Evolutionary conservation across 345 rosid species (phyloP).

Genomic region (Aethionema arabicum): DNA sequence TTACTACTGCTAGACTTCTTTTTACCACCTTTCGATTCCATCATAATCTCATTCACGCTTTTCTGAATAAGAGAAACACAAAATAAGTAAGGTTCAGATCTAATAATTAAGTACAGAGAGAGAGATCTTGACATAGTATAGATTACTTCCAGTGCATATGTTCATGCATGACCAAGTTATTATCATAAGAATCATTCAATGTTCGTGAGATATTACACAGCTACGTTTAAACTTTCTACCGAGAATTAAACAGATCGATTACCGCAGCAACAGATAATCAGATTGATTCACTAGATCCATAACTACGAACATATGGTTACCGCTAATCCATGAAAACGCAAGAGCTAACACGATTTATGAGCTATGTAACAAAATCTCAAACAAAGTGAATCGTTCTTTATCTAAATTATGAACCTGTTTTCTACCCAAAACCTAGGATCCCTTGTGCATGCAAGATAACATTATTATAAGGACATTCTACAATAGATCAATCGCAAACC

Average conservation of each 20-base stretch:
- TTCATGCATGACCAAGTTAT: no score
- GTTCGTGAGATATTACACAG: no score
- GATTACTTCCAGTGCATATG: neutral
- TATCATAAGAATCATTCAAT: no score
- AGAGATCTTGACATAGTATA: neutral
- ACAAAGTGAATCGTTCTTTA: neutral
- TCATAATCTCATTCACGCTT: conserved; percentile 75
- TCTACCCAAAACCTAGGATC: neutral
- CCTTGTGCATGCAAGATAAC: neutral
- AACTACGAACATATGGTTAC: neutral
- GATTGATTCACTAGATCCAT: neutral
- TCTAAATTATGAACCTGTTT: neutral
- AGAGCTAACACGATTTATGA: neutral
- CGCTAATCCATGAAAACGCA: neutral
- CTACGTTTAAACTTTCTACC: neutral
- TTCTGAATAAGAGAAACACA: conserved; percentile 22
- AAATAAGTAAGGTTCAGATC: neutral
- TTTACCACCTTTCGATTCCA: conserved; percentile 97
- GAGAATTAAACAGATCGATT: neutral
- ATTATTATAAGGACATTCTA: neutral
- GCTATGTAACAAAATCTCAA: neutral
- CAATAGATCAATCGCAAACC: neutral
- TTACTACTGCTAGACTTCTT: conserved; percentile 82
- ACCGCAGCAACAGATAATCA: neutral
- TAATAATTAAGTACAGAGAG: neutral